Base-by-base conservation (phyloP, 148 eudicot species). In the Camellia japonica region DNA sequence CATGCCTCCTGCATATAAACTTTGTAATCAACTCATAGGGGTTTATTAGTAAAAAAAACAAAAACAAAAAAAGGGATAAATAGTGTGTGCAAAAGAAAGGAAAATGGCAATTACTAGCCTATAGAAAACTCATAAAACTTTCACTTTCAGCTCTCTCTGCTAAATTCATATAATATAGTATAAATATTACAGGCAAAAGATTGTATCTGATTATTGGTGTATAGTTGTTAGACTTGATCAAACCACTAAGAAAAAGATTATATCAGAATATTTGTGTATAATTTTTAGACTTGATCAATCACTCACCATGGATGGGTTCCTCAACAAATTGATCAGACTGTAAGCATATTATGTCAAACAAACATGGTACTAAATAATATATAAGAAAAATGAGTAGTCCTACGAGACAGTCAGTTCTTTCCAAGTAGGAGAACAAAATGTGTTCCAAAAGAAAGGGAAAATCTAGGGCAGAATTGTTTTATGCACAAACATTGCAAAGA, bases 1-100 rank as follows among this genome's bases (percentile, higher is more conserved):
- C 79, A 64, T 76, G 79, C 70, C 79, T 76, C 71, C 79, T 76
- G 60, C 69, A 47, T 63, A 62, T 5, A 60, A 44, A 76, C 74
- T 71, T 41, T 41, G 6, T 49, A n/a, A 71, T 19, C 49, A 47
- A 49, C 13, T 19, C 38, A 49, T 47, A 30, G 58, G 49, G 52
- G 9, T n/a, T n/a, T 51, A 71, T 68, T 47, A 30, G 38, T 2
- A 18, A 18, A 46, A 18, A 71, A 44, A 23, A 13, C 1, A 23
- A 65, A 56, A 8, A 30, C 1, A 13, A 56, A 56, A 12, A 12
- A 8, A 56, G 14, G 15, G 1, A 2, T 0, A 19, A 61, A 18
- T 3, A 61, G 19, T 18, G 18, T 61, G 64, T 16, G 10, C 19
- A 4, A 61, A 61, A 61, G 64, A 61, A 15, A 9, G 10, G 64